These are phyloP conservation scores for Kalmanozyma brasiliensis DNA, from an alignment of 1,284 basidiomycete species.

Conservation along the genomic window DNA sequence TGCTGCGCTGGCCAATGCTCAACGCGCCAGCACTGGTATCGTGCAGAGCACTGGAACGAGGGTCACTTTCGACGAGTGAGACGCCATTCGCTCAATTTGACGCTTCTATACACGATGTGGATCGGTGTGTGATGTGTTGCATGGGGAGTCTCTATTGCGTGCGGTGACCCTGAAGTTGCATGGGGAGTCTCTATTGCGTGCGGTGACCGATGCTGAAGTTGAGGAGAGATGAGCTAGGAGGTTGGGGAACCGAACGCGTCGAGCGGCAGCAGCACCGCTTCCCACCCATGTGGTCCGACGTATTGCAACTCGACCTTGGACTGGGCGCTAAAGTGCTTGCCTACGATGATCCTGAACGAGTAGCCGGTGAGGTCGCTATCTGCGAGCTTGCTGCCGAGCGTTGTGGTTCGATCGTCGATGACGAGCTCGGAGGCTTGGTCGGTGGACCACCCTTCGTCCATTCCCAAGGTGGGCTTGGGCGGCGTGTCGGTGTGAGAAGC, in stretches of 20 bases:
- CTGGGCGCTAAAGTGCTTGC: conserved; percentile 45
- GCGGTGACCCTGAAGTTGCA: no score
- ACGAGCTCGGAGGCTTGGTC: conserved; percentile 43
- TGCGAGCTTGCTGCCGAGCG: conserved; percentile 63
- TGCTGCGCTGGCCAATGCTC: conserved; percentile 87
- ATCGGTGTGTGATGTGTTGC: no score
- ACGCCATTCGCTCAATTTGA: neutral
- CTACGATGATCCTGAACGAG: conserved; percentile 58
- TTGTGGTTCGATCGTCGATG: conserved; percentile 62
- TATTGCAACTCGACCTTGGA: conserved; percentile 21
- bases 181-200: no score
- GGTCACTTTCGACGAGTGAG: conserved; percentile 74
- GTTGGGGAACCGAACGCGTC: conserved; percentile 1
- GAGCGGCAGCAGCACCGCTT: neutral
- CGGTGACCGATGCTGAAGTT: neutral
- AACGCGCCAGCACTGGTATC: conserved; percentile 85
- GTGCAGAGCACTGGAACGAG: conserved; percentile 83
- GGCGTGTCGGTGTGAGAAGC: no score
- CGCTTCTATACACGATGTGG: no score
- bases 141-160: no score
- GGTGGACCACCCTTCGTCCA: conserved; percentile 3
- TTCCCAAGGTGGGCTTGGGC: neutral
- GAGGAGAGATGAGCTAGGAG: no score
- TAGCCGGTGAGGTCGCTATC: conserved; percentile 68
- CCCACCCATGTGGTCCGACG: neutral